Evolutionary conservation across 176 grass and related monocot species (phyloP), one percentile per base, ranked within the genome.

Genomic region (Miscanthus lutarioriparius): DNA sequence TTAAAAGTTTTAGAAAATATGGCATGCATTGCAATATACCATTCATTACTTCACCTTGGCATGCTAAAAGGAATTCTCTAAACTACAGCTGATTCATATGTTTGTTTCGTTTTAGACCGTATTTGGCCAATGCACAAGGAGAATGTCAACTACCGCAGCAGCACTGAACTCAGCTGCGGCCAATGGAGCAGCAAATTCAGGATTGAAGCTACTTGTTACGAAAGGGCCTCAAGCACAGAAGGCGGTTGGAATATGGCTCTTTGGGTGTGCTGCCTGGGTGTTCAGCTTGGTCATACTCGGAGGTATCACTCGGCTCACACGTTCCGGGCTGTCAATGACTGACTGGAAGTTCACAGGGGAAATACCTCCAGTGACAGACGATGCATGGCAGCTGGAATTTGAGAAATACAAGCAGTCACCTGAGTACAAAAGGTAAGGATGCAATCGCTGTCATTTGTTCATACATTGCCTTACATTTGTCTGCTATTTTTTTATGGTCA

Each of bases 241-340:
- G 64, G 78, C 83, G 7, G 91, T 99, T 27, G 96, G 93, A 63
- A 92, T 92, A 87, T 99, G 93, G 96, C 96, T 96, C 70, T 99
- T 96, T 8, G 83, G 91, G 22, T 99, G 96, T 89, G 93, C 93
- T 76, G 86, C 88, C 40, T 99, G 96, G 96, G 96, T 99, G 67
- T 99, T 96, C 67, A 87, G 91, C 76, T 87, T 99, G 81, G 93
- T 99, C 78, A 89, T 99, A 78, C 86, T 99, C 10, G 91, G 96
- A 75, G 96, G 96, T 41, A 89, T 99, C 22, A 99, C 96, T 33
- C 89, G 96, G 9, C 96, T 99, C 38, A 99, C 96, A 66, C 93
- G 93, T 70, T 99, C 93, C 47, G 96, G 96, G 43, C 20, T 99
- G 71, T 96, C 96, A 71, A 99, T 99, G 96, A 99, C 93, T 56